These are phyloP conservation scores for Glycine tomentella DNA, from an alignment of 306 rosid genomes.

Conservation along the genomic window DNA sequence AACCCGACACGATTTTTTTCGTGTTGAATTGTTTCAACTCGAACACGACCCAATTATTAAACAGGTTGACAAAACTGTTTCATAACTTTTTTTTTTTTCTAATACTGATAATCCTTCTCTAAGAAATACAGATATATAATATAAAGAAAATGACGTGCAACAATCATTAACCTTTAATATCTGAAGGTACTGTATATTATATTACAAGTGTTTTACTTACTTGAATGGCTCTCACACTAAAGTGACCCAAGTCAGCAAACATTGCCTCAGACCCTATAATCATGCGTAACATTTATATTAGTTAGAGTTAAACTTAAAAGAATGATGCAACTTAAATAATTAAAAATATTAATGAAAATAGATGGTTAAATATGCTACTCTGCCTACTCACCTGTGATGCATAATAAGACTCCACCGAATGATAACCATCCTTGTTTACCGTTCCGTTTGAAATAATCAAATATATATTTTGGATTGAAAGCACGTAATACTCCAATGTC, in stretches of 20 bases:
- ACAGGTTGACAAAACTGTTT: too few species aligned
- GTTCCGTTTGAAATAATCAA: slow-evolving; percentile 46
- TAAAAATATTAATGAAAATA: background rate
- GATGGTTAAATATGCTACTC: background rate
- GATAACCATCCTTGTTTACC: slow-evolving; percentile 52
- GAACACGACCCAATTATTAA: too few species aligned
- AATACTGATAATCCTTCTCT: background rate
- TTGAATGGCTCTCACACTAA: slow-evolving; percentile 68
- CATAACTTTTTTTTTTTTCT: too few species aligned
- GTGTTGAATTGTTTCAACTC: too few species aligned
- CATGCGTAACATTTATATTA: background rate
- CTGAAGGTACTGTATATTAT: background rate
- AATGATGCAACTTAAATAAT: background rate
- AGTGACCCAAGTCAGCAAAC: slow-evolving; percentile 92
- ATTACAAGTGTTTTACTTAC: slow-evolving; percentile 42
- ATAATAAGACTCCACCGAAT: slow-evolving; percentile 51
- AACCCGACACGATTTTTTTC: too few species aligned
- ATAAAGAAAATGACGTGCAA: background rate
- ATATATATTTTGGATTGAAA: slow-evolving; percentile 47
- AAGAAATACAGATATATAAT: background rate
- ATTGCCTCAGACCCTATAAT: slow-evolving; percentile 69
- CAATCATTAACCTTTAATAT: background rate
- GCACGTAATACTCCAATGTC: slow-evolving; percentile 48
- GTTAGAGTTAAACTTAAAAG: background rate
- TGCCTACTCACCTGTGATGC: slow-evolving; percentile 37